Percentiles rank a stretch among this genome's conserved stretches.
Conservation (phyloP, 2,329 filamentous ascomycete genomes). For the Didymella segeticola region DNA sequence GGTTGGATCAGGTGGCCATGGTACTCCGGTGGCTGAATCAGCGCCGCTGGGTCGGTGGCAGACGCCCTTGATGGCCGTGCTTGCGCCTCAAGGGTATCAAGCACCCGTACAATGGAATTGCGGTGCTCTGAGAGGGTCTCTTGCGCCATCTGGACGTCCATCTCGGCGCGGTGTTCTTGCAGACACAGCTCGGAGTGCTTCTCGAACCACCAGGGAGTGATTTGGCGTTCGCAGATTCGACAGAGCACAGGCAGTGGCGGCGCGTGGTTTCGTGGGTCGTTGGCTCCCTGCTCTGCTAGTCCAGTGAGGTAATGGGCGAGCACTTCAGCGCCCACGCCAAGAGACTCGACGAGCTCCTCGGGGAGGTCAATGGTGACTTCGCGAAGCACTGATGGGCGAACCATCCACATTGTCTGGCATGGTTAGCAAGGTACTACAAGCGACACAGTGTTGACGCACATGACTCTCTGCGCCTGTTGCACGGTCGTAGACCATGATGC, state of each 20-base stretch:
- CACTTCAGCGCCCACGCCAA: conserved; percentile 93
- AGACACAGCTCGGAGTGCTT: conserved; percentile 97
- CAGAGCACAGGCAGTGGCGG: conserved; percentile 87
- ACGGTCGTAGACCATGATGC: conserved; percentile 96
- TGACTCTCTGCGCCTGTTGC: conserved; percentile 87
- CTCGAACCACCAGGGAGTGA: conserved; percentile 99
- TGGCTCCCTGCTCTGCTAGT: conserved; percentile 81
- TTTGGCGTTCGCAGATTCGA: conserved; percentile 96
- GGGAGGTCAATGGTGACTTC: conserved; percentile 97
- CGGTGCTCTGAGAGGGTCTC: conserved; percentile 91
- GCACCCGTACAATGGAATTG: conserved; percentile 90
- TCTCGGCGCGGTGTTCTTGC: conserved; percentile 94
- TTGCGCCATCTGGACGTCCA: conserved; percentile 96
- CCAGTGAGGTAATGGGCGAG: conserved; percentile 91
- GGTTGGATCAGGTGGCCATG: conserved; percentile 87
- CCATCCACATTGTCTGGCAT: conserved; percentile 97
- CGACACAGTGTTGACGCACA: conserved; percentile 62
- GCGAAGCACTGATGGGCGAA: conserved; percentile 86
- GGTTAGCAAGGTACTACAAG: conserved; percentile 27
- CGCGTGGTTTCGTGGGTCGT: conserved; percentile 76
- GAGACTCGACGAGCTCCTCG: conserved; percentile 83
- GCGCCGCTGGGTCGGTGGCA: conserved; percentile 56
- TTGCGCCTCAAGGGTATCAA: conserved; percentile 87
- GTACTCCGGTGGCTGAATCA: conserved; percentile 74
- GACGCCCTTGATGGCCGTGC: conserved; percentile 65